phyloP scores from a whole-genome alignment of 2,329 filamentous ascomycete genomes.

The Tolypocladium pustulatum region DNA sequence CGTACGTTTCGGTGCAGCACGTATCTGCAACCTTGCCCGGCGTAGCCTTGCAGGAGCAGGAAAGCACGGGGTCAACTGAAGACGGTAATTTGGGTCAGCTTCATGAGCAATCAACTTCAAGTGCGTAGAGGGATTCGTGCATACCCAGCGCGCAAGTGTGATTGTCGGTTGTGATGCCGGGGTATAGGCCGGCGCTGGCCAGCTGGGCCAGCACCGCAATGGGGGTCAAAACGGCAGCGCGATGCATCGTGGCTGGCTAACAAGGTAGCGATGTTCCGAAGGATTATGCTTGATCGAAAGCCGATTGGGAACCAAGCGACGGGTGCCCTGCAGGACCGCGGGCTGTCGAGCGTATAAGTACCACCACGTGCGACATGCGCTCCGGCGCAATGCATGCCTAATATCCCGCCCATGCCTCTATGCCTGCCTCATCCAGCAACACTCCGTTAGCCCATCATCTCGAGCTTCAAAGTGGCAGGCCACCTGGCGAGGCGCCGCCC shows the following conservation, averaged over 20 bases:
- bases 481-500: constrained; percentile 6
- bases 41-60: constrained; percentile 35
- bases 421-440: constrained; percentile 4
- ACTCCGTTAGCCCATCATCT: background rate
- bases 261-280: background rate
- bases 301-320: background rate
- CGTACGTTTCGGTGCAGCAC: constrained; percentile 56
- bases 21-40: constrained; percentile 37
- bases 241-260: constrained; percentile 13
- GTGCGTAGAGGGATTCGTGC: background rate
- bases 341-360: background rate
- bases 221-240: constrained; percentile 9
- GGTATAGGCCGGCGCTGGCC: constrained; percentile 27
- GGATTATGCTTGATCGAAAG: background rate
- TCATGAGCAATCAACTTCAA: background rate
- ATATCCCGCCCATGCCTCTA: background rate
- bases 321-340: background rate
- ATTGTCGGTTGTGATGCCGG: constrained; percentile 37
- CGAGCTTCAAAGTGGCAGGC: background rate
- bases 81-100: background rate
- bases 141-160: constrained; percentile 44
- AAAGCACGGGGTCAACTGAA: constrained; percentile 22
- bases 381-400: background rate
- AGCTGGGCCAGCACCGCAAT: constrained; percentile 18
- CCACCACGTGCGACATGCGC: background rate